Conservation (phyloP, 352 stramenopile species). For the Globisporangium alternatum region DNA sequence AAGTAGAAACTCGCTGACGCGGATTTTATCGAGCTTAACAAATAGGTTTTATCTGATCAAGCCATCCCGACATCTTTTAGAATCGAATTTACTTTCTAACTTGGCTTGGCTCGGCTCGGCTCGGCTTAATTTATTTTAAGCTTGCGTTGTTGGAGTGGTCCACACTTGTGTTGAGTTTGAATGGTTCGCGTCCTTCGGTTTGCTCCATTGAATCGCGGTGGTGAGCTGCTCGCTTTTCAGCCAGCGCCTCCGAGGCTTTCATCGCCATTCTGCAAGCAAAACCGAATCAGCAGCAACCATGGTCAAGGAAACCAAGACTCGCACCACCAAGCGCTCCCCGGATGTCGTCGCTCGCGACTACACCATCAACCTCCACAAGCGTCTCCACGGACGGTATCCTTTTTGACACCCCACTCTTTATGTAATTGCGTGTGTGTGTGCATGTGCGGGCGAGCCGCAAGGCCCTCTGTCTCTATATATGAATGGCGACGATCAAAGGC, state of each 20-base stretch:
- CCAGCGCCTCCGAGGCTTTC: not conserved
- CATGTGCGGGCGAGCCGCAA: not conserved
- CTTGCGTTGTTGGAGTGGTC: not conserved
- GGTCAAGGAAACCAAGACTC: conserved; percentile 88
- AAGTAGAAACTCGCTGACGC: too few species aligned
- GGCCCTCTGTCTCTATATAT: conserved; percentile 2
- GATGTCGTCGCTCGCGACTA: conserved; percentile 97
- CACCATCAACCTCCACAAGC: conserved; percentile 99
- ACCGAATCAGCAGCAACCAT: conserved; percentile 60
- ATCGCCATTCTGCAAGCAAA: conserved; percentile 17
- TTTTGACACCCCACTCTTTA: conserved; percentile 38
- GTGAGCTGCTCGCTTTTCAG: conserved; percentile 25
- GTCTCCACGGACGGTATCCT: conserved; percentile 91
- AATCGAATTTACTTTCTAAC: too few species aligned
- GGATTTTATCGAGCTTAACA: too few species aligned
- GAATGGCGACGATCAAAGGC: conserved; percentile 13
- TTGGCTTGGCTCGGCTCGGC: too few species aligned
- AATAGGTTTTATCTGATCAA: too few species aligned
- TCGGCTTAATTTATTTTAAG: too few species aligned
- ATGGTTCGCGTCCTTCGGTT: conserved; percentile 13
- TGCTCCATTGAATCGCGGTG: conserved; percentile 10
- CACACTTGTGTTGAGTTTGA: conserved; percentile 1
- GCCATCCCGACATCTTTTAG: too few species aligned
- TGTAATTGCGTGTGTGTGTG: conserved; percentile 13
- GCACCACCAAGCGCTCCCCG: conserved; percentile 82